Conservation (phyloP, 805 yeast species). For the Starmerella vaccinii region DNA sequence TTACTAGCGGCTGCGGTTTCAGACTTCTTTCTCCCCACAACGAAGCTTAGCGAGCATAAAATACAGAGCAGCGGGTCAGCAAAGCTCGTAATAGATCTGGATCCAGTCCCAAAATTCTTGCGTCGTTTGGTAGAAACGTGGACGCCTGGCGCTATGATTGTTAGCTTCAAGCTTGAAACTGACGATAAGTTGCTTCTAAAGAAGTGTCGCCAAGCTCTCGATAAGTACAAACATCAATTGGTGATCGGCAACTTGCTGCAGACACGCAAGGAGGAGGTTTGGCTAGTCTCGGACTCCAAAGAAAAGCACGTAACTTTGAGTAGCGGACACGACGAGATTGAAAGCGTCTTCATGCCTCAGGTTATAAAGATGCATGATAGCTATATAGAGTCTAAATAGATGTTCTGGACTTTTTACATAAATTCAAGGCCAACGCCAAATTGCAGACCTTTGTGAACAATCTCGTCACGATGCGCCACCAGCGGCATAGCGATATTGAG, state of each 20-base stretch:
- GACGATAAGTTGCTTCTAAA: conserved; percentile 58
- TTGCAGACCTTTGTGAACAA: conserved; percentile 53
- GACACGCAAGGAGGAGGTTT: conserved; percentile 78
- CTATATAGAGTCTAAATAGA: conserved; percentile 41
- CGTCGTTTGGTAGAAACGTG: conserved; percentile 79
- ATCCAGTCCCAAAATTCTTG: conserved; percentile 92
- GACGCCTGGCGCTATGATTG: conserved; percentile 93
- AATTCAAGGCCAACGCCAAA: conserved; percentile 55
- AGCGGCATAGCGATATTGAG: conserved; percentile 55
- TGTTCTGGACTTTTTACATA: conserved; percentile 31
- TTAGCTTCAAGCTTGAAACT: conserved; percentile 89
- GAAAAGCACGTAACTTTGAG: conserved; percentile 34
- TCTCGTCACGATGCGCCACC: conserved; percentile 41
- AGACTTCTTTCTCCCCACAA: conserved; percentile 84
- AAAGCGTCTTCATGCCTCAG: conserved; percentile 67
- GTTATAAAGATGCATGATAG: conserved; percentile 52
- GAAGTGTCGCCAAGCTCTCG: conserved; percentile 71
- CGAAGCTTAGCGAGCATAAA: conserved; percentile 83
- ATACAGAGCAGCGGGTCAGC: conserved; percentile 67
- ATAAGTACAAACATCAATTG: conserved; percentile 79
- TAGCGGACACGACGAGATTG: conserved; percentile 51
- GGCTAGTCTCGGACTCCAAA: conserved; percentile 51
- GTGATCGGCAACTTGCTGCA: conserved; percentile 91
- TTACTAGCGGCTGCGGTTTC: conserved; percentile 96
- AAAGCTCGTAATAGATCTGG: conserved; percentile 70